Evolutionary conservation across 73 alveolate species (phyloP).

Genomic region (Paramecium caudatum): DNA sequence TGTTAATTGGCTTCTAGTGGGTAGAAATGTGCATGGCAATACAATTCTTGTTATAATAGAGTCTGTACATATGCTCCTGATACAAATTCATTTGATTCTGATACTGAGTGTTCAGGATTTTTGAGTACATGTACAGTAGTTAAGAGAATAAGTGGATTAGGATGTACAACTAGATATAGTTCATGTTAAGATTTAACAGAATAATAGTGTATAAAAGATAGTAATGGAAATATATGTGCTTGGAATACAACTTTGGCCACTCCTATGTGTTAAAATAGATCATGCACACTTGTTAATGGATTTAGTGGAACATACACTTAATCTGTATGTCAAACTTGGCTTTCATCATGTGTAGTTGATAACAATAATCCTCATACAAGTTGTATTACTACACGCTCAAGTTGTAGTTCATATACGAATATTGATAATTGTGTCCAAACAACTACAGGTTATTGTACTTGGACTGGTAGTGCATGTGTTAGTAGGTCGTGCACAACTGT

Average conservation of each 20-base stretch:
- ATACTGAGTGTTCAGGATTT: not conserved
- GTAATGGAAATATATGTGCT: not conserved
- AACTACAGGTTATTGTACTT: not conserved
- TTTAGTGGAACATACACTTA: not conserved
- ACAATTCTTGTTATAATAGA: slow-evolving; percentile 14
- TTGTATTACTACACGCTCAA: not conserved
- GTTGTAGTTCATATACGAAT: not conserved
- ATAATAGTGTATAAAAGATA: not conserved
- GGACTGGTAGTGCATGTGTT: slow-evolving; percentile 36
- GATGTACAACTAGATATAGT: slow-evolving; percentile 19
- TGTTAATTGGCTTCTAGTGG: slow-evolving; percentile 22
- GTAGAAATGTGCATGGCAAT: slow-evolving; percentile 31
- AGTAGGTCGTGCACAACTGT: not conserved
- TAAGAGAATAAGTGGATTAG: slow-evolving; percentile 24
- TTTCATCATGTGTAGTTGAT: slow-evolving; percentile 19
- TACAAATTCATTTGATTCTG: not conserved
- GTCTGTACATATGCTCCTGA: slow-evolving; percentile 50
- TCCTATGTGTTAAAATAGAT: slow-evolving; percentile 32
- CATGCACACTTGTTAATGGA: not conserved
- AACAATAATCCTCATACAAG: not conserved
- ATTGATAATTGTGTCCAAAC: slow-evolving; percentile 2
- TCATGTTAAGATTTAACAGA: slow-evolving; percentile 38
- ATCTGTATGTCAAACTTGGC: not conserved
- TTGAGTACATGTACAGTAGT: slow-evolving; percentile 58
- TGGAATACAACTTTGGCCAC: slow-evolving; percentile 60